Percentiles rank a stretch among this genome's conserved stretches.
Evolutionary conservation across 169 alveolate species (phyloP).

Genomic region (Plasmodium yoelii): DNA sequence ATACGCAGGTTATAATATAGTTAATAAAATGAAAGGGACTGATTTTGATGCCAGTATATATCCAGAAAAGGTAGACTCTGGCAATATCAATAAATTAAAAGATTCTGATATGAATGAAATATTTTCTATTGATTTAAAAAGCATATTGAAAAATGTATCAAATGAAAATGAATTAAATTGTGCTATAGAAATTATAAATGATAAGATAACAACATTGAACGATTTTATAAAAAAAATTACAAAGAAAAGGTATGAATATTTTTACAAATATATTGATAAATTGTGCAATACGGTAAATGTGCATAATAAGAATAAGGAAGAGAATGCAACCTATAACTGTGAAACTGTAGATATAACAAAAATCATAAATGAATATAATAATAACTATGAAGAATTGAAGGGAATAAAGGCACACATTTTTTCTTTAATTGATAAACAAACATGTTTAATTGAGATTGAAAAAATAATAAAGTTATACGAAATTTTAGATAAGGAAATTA

Average conservation of each 20-base stretch:
- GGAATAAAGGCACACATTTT: constrained; percentile 13
- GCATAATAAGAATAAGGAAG: constrained; percentile 16
- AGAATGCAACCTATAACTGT: no score
- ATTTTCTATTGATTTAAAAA: constrained; percentile 28
- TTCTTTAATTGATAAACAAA: constrained; percentile 37
- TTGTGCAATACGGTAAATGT: constrained; percentile 18
- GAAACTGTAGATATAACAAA: constrained; percentile 7
- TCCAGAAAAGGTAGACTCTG: not conserved
- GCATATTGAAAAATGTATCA: constrained; percentile 31
- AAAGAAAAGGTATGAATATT: constrained; percentile 56
- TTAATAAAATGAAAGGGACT: constrained; percentile 4
- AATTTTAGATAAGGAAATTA: constrained; percentile 22
- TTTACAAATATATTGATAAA: constrained; percentile 55
- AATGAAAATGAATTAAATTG: constrained; percentile 55
- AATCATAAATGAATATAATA: constrained; percentile 8
- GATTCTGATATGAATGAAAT: constrained; percentile 14
- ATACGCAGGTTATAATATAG: not conserved
- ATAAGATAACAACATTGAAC: constrained; percentile 35
- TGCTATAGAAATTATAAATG: constrained; percentile 37
- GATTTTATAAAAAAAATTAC: constrained; percentile 60
- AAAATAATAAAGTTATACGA: constrained; percentile 39
- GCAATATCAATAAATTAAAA: not conserved
- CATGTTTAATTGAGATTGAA: constrained; percentile 69
- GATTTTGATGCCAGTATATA: constrained; percentile 1
- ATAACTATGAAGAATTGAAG: constrained; percentile 33